phyloP scores from a whole-genome alignment of 345 rosid genomes.

The Murraya paniculata region DNA sequence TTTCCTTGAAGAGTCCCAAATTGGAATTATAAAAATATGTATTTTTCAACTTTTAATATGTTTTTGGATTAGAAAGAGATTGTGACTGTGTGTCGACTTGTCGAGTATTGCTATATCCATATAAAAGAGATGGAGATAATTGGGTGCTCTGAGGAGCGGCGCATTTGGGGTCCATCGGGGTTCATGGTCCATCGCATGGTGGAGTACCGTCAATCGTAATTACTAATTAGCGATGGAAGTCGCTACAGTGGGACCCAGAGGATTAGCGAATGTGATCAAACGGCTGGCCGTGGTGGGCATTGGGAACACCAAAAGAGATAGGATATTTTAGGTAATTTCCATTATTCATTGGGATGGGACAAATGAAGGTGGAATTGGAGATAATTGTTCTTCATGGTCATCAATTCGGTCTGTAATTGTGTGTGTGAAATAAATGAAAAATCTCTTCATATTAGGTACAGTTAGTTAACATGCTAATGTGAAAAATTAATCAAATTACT shows the following conservation, averaged over 20 bases:
- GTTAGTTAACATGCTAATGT: too few relatives aligned
- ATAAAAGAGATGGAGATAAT: background rate
- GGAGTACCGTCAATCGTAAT: background rate
- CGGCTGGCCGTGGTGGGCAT: slow-evolving; percentile 5
- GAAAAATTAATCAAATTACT: too few relatives aligned
- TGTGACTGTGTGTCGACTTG: background rate
- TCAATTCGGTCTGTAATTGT: too few relatives aligned
- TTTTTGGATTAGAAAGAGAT: slow-evolving; percentile 7
- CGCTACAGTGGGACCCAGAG: background rate
- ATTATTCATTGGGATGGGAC: background rate
- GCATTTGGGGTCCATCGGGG: background rate
- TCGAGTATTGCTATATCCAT: background rate
- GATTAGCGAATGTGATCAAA: slow-evolving; percentile 4
- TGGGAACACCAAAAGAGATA: too few relatives aligned
- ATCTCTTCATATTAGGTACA: too few relatives aligned
- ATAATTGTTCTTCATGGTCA: too few relatives aligned
- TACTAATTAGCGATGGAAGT: background rate
- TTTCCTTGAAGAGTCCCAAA: slow-evolving; percentile 34
- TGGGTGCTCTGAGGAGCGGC: background rate
- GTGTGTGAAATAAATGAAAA: too few relatives aligned
- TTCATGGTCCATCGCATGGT: slow-evolving; percentile 15
- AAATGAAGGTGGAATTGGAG: too few relatives aligned
- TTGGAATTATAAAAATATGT: slow-evolving; percentile 13
- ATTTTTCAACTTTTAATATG: background rate
- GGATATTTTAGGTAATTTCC: background rate